Percentiles rank a stretch among this genome's conserved stretches.
Evolutionary conservation across 1,139 yeast species (phyloP).

Genomic region (Protomyces inouyei): DNA sequence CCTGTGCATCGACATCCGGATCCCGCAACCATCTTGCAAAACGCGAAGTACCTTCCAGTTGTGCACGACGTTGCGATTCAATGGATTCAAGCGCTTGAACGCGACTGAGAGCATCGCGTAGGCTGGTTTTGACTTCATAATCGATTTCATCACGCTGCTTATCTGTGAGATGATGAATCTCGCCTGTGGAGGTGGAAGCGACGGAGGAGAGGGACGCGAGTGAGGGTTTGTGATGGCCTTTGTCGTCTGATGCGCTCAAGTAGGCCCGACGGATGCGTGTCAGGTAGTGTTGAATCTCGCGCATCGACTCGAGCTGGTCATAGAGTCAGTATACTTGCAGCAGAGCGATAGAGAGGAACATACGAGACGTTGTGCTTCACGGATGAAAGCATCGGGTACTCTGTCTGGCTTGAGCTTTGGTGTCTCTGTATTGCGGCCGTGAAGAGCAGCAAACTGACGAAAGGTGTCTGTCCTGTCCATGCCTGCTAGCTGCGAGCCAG

Average conservation of each 20-base stretch:
- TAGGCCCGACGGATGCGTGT: neutral
- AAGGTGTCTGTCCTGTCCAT: neutral
- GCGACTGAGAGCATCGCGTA: conserved; percentile 40
- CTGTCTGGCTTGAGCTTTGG: neutral
- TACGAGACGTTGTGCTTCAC: neutral
- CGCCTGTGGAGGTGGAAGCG: neutral
- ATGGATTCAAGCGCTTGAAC: conserved; percentile 40
- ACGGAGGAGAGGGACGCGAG: neutral
- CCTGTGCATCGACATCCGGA: conserved; percentile 34
- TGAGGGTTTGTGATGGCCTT: neutral
- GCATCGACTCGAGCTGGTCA: neutral
- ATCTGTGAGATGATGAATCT: conserved; percentile 37
- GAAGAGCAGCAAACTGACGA: neutral
- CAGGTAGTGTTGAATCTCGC: neutral
- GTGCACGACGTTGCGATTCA: conserved; percentile 24
- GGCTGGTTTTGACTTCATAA: conserved; percentile 40
- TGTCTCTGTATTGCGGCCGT: neutral
- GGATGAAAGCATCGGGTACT: neutral
- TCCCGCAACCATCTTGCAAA: conserved; percentile 19
- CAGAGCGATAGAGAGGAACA: neutral
- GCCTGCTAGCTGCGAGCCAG: neutral
- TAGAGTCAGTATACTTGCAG: neutral
- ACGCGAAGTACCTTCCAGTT: neutral
- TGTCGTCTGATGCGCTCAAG: neutral
- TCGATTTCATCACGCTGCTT: conserved; percentile 44